Percentiles rank a stretch among this genome's conserved stretches.
phyloP scores from a whole-genome alignment of 441 rosid species.

The Gossypium laxum region DNA sequence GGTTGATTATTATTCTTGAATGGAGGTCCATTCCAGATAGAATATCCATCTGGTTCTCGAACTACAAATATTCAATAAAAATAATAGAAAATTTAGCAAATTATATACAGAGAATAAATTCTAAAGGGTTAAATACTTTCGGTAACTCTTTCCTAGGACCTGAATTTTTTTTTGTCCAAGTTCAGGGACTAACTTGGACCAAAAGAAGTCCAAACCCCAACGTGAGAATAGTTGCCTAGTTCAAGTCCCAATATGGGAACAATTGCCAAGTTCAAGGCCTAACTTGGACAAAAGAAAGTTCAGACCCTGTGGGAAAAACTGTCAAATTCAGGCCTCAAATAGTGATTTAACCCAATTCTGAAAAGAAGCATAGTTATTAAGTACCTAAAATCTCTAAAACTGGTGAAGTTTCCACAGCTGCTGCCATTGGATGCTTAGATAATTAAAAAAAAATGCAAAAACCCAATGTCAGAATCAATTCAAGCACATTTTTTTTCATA shows the following conservation, averaged over 20 bases:
- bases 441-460: background rate
- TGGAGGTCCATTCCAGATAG: conserved; percentile 78
- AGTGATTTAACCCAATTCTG: background rate
- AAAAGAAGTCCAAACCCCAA: too few relatives aligned
- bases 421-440: conserved; percentile 8
- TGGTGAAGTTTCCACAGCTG: conserved; percentile 33
- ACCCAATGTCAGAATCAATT: background rate
- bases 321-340: too few relatives aligned
- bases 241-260: too few relatives aligned
- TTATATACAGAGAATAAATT: background rate
- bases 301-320: too few relatives aligned
- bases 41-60: conserved; percentile 66
- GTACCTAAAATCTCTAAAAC: conserved; percentile 63
- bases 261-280: too few relatives aligned
- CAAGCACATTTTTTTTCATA: background rate
- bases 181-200: too few relatives aligned
- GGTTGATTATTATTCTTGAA: conserved; percentile 52
- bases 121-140: background rate
- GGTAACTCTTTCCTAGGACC: too few relatives aligned
- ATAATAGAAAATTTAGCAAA: background rate
- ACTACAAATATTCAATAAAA: conserved; percentile 24
- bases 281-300: too few relatives aligned
- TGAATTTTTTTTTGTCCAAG: too few relatives aligned
- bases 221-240: too few relatives aligned
- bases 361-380: conserved; percentile 1